Percentiles rank a stretch among this genome's conserved stretches.
Evolutionary conservation across 441 rosid genomes (phyloP).

Genomic region (Breynia disticha): DNA sequence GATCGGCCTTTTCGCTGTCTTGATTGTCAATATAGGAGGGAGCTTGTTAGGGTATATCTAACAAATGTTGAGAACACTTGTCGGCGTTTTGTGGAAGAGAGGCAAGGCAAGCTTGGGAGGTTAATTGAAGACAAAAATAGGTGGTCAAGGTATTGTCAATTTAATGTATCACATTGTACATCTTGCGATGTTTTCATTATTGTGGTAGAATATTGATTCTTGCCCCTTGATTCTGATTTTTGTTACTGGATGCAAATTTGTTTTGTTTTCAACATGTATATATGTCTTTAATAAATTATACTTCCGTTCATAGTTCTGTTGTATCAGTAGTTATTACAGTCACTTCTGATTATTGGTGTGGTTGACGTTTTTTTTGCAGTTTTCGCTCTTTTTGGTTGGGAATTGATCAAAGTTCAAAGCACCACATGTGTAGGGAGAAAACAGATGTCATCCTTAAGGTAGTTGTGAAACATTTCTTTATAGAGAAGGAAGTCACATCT

Average conservation of each 20-base stretch:
- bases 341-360: neutral
- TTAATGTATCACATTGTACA: constrained; percentile 2
- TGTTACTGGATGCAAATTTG: too few species aligned
- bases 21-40: constrained; percentile 81
- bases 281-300: too few species aligned
- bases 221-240: too few species aligned
- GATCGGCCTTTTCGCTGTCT: constrained; percentile 97
- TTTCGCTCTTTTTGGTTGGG: constrained; percentile 77
- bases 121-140: constrained; percentile 79
- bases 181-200: too few species aligned
- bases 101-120: constrained; percentile 60
- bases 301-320: too few species aligned
- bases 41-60: constrained; percentile 91
- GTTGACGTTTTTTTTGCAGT: constrained; percentile 26
- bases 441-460: constrained; percentile 67
- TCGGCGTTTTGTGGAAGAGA: constrained; percentile 89
- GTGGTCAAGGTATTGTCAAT: constrained; percentile 72
- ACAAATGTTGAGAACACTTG: constrained; percentile 80
- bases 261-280: too few species aligned
- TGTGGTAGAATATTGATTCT: too few species aligned
- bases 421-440: constrained; percentile 77
- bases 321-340: neutral
- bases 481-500: constrained; percentile 94
- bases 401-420: constrained; percentile 62
- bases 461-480: constrained; percentile 78